phyloP scores from a whole-genome alignment of 257 asterid species.

The Nicotiana knightiana region DNA sequence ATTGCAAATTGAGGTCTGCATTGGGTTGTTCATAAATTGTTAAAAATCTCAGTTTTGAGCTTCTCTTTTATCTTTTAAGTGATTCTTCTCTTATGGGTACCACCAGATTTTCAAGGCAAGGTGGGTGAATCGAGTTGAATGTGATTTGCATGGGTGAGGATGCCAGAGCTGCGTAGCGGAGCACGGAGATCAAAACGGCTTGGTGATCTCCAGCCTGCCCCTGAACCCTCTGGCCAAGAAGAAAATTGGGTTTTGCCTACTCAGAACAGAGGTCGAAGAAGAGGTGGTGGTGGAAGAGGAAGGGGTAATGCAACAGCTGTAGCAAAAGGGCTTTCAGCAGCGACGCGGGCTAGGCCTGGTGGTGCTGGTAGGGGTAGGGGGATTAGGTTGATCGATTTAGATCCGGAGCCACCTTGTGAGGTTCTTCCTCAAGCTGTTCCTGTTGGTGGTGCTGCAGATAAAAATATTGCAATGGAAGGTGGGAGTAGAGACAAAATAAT shows the following conservation, averaged over 20 bases:
- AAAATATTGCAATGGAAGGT: slow-evolving; percentile 86
- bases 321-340: slow-evolving; percentile 84
- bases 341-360: slow-evolving; percentile 65
- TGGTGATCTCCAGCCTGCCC: slow-evolving; percentile 97
- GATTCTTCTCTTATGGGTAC: not conserved
- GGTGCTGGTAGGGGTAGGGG: slow-evolving; percentile 92
- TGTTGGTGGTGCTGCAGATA: slow-evolving; percentile 53
- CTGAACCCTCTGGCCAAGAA: slow-evolving; percentile 63
- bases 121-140: slow-evolving; percentile 35
- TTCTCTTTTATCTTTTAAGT: not conserved
- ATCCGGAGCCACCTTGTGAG: slow-evolving; percentile 67
- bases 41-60: not conserved
- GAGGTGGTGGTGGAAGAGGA: slow-evolving; percentile 84
- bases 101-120: slow-evolving; percentile 36
- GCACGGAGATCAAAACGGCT: slow-evolving; percentile 99
- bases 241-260: slow-evolving; percentile 56
- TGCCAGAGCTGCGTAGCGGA: slow-evolving; percentile 99
- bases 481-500: slow-evolving; percentile 82
- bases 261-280: slow-evolving; percentile 72
- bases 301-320: slow-evolving; percentile 80
- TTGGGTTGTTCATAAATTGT: not conserved
- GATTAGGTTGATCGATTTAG: slow-evolving; percentile 73
- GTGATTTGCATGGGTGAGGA: slow-evolving; percentile 98
- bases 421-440: slow-evolving; percentile 73
- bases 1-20: not conserved